These are phyloP conservation scores for Leishmania tarentolae DNA, from an alignment of 208 protist species.

Conservation along the genomic window DNA sequence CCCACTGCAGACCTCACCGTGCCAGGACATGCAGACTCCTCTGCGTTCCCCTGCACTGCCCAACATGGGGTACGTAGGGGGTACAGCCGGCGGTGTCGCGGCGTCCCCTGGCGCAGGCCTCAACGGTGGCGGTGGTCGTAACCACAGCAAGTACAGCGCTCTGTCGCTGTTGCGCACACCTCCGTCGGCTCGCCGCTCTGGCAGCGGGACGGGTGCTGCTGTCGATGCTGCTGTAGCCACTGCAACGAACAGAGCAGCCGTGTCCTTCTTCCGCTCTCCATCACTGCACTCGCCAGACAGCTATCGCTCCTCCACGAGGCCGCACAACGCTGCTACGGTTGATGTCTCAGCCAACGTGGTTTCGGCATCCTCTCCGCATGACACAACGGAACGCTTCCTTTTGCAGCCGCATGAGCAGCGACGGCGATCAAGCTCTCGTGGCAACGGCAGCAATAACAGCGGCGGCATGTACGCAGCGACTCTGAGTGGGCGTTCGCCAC, in stretches of 20 bases:
- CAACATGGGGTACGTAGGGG: constrained; percentile 23
- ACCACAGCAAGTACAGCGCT: constrained; percentile 29
- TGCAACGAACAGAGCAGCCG: not conserved
- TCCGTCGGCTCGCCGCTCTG: constrained; percentile 16
- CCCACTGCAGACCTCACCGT: not conserved
- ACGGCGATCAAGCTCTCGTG: constrained; percentile 28
- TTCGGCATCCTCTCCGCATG: not conserved
- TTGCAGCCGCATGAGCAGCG: constrained; percentile 8
- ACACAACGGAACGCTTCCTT: not conserved
- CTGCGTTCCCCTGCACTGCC: constrained; percentile 24
- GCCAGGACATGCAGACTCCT: constrained; percentile 11
- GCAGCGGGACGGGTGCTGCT: not conserved
- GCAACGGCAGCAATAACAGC: constrained; percentile 10
- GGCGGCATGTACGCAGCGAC: not conserved
- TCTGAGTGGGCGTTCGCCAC: not conserved
- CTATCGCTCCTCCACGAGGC: constrained; percentile 24
- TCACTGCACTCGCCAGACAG: constrained; percentile 24
- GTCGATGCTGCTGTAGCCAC: not conserved
- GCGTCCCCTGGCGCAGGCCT: constrained; percentile 1
- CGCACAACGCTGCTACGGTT: constrained; percentile 2
- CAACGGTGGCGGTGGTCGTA: constrained; percentile 3
- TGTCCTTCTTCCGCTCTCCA: constrained; percentile 1
- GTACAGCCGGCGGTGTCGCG: not conserved
- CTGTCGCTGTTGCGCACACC: constrained; percentile 23
- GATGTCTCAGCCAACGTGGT: not conserved